Evolutionary conservation across 2,329 filamentous ascomycete genomes (phyloP), one percentile per base, ranked within the genome.

Genomic region (Setomelanomma holmii): DNA sequence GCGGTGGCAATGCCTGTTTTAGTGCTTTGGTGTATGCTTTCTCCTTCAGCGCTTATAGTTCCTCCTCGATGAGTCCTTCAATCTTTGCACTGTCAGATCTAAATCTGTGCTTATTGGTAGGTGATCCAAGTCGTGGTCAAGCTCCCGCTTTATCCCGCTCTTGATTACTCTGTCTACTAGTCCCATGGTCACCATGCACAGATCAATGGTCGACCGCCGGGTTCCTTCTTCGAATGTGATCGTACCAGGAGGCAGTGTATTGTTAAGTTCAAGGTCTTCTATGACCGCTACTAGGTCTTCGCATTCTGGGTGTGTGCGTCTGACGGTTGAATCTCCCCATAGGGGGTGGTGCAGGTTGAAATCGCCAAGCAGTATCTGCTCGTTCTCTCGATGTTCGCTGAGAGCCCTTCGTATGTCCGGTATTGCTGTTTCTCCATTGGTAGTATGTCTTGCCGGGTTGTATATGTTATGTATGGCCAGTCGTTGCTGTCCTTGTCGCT

Each of bases 61-160:
- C 40, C 22, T 33, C 41, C 24, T 41, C 35, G 33, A 33, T 33
- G 22, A n/a, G 23, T 22, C 38, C 10, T 51, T 23, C 2, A 47
- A 40, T 5, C 30, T 21, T 22, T 45, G 50, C 33, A 48, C 16
- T 3, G 40, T 49, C 27, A 58, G 50, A 36, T 61, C 52, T 21
- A 63, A 40, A n/a, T 49, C 30, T 8, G 53, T 66, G 39, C 51
- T 52, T 14, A 66, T 62, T 5, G 58, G 62, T 6, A 66, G 51
- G 44, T 66, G 51, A 46, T 65, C 54, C 14, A 60, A 66, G 51
- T 62, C 47, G 47, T 66, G 54, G 35, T 64, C 57, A 7, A 63
- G 40, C 14, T 55, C 45, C 8, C 40, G 20, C 22, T 47, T 44
- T 16, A 57, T 40, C 33, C 48, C 16, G 42, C 60, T 54, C 12